Conservation (phyloP, 2,329 filamentous ascomycete genomes). For the Diaporthe vexans region DNA sequence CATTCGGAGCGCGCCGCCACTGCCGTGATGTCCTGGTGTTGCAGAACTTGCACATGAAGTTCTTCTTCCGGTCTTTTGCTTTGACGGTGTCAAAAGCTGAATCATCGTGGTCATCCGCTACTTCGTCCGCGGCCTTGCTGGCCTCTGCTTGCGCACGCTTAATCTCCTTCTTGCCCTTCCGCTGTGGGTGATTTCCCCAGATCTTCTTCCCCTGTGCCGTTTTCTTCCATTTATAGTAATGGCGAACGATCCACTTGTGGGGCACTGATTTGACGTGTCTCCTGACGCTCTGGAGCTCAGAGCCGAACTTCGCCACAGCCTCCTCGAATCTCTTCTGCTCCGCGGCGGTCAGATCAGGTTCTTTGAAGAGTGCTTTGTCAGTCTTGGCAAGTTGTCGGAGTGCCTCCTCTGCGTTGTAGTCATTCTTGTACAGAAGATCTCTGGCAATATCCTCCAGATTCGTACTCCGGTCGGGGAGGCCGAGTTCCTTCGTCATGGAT, state of each 20-base stretch:
- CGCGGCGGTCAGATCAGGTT: slow-evolving; percentile 82
- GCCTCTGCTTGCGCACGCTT: slow-evolving; percentile 79
- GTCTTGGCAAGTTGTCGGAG: slow-evolving; percentile 77
- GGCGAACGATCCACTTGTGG: slow-evolving; percentile 86
- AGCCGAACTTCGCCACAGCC: slow-evolving; percentile 89
- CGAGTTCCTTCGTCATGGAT: slow-evolving; percentile 73
- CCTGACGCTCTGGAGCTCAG: slow-evolving; percentile 86
- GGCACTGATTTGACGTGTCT: slow-evolving; percentile 88
- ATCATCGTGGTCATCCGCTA: slow-evolving; percentile 93
- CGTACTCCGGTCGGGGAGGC: slow-evolving; percentile 81
- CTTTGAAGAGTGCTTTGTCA: slow-evolving; percentile 82
- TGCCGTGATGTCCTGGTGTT: slow-evolving; percentile 83
- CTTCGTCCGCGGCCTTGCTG: slow-evolving; percentile 88
- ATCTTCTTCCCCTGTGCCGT: slow-evolving; percentile 86
- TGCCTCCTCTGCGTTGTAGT: slow-evolving; percentile 80
- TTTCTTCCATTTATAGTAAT: slow-evolving; percentile 99
- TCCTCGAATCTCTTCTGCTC: slow-evolving; percentile 95
- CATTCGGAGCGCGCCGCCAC: slow-evolving; percentile 91
- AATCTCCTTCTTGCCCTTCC: slow-evolving; percentile 91
- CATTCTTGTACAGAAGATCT: slow-evolving; percentile 77
- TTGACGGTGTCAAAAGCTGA: slow-evolving; percentile 96
- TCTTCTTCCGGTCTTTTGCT: slow-evolving; percentile 81
- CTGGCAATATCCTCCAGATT: slow-evolving; percentile 91
- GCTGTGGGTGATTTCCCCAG: slow-evolving; percentile 89
- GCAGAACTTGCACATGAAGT: slow-evolving; percentile 96